Evolutionary conservation across 345 rosid species (phyloP).

Genomic region (Camelina neglecta): DNA sequence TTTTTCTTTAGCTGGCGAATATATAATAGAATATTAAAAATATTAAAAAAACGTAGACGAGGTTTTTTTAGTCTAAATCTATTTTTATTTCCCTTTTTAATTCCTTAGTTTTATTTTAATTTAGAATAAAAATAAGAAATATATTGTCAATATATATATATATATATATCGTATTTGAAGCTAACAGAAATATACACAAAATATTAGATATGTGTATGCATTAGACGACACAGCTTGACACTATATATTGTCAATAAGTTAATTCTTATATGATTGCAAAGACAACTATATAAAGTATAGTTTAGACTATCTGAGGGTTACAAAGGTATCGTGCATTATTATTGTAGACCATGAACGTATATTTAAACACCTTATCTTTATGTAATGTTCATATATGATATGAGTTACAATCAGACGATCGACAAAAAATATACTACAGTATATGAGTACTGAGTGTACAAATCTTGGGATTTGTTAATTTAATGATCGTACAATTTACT

Average conservation of each 20-base stretch:
- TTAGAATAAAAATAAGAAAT: neutral
- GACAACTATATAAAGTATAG: constrained; percentile 13
- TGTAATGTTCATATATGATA: neutral
- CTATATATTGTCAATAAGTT: constrained; percentile 3
- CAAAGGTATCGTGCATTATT: constrained; percentile 29
- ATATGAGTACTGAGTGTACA: neutral
- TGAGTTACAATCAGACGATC: neutral
- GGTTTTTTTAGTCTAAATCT: neutral
- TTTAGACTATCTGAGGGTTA: neutral
- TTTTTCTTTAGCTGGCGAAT: neutral
- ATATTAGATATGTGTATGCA: neutral
- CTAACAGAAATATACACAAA: too few species aligned
- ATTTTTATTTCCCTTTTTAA: neutral
- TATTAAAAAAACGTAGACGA: neutral
- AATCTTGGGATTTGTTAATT: neutral
- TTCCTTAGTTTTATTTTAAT: neutral
- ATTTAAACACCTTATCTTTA: neutral
- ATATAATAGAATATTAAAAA: neutral
- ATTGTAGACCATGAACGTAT: constrained; percentile 27
- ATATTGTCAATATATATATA: too few species aligned
- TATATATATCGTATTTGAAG: too few species aligned
- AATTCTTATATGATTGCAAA: constrained; percentile 32
- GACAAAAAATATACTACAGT: neutral
- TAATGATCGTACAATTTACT: neutral
- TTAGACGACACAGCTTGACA: constrained; percentile 16